These are phyloP conservation scores for Orbilia oligospora DNA, from an alignment of 2,329 filamentous ascomycete genomes.

Conservation along the genomic window DNA sequence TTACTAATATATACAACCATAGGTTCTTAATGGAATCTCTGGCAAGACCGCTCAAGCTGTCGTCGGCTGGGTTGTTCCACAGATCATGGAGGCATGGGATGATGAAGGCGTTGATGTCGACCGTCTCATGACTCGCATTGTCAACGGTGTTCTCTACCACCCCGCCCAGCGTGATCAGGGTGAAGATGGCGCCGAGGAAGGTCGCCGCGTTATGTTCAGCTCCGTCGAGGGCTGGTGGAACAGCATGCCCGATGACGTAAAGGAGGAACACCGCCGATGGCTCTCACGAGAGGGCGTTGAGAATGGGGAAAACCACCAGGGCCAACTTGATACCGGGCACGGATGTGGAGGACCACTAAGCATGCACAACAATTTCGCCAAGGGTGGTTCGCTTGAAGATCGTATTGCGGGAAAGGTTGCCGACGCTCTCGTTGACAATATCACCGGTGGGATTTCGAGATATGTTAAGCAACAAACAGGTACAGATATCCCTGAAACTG, in stretches of 20 bases:
- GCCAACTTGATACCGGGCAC: conserved; percentile 81
- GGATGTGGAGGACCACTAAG: conserved; percentile 84
- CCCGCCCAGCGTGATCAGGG: conserved; percentile 82
- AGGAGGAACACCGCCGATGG: conserved; percentile 79
- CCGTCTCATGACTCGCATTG: conserved; percentile 80
- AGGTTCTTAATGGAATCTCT: conserved; percentile 87
- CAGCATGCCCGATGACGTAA: conserved; percentile 74
- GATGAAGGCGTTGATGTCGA: conserved; percentile 79
- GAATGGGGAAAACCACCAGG: conserved; percentile 84
- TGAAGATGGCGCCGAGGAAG: conserved; percentile 79
- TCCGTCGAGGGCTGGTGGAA: conserved; percentile 88
- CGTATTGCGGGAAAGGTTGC: conserved; percentile 72
- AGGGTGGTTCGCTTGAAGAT: conserved; percentile 73
- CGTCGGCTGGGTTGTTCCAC: conserved; percentile 87
- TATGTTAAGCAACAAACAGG: conserved; percentile 65
- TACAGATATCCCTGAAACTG: conserved; percentile 54
- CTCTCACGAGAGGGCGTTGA: conserved; percentile 84
- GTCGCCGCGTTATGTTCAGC: conserved; percentile 82
- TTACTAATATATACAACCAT: conserved; percentile 9
- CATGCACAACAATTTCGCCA: conserved; percentile 73
- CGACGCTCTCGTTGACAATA: conserved; percentile 64
- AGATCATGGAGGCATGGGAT: conserved; percentile 90
- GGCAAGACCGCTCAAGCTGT: conserved; percentile 84
- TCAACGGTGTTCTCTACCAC: conserved; percentile 87
- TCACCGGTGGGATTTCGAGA: conserved; percentile 65